These are phyloP conservation scores for Leishmania gerbilli DNA, from an alignment of 208 protist species.

Conservation along the genomic window DNA sequence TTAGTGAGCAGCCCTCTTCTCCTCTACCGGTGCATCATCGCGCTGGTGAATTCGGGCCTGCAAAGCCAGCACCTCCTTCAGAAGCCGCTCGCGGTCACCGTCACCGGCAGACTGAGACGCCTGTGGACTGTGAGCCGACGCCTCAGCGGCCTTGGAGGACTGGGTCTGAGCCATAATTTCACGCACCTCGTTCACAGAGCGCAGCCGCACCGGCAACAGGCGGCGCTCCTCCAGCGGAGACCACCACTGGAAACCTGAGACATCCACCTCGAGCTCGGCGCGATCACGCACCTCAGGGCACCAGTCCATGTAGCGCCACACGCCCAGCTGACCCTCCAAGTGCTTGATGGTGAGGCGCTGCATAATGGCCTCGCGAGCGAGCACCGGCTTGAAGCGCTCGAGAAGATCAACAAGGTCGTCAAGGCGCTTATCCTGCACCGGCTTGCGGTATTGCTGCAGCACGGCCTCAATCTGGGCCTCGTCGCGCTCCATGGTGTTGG, in stretches of 20 bases:
- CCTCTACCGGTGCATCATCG: slow-evolving; percentile 65
- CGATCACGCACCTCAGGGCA: slow-evolving; percentile 92
- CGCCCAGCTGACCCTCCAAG: slow-evolving; percentile 90
- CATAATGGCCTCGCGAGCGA: slow-evolving; percentile 93
- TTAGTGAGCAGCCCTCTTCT: slow-evolving; percentile 79
- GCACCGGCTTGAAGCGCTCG: slow-evolving; percentile 93
- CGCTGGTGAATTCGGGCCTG: slow-evolving; percentile 89
- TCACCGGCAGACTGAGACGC: slow-evolving; percentile 56
- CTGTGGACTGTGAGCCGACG: slow-evolving; percentile 46
- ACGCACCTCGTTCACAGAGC: slow-evolving; percentile 88
- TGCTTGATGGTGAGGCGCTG: slow-evolving; percentile 93
- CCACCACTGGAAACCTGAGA: slow-evolving; percentile 90
- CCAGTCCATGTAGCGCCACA: slow-evolving; percentile 95
- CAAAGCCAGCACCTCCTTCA: slow-evolving; percentile 90
- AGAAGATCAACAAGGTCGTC: slow-evolving; percentile 89
- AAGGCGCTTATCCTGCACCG: slow-evolving; percentile 84
- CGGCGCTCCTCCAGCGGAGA: slow-evolving; percentile 86
- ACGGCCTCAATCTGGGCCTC: slow-evolving; percentile 86
- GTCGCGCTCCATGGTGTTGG: slow-evolving; percentile 80
- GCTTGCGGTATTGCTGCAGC: slow-evolving; percentile 86
- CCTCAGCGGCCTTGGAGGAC: slow-evolving; percentile 69
- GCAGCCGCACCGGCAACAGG: slow-evolving; percentile 83
- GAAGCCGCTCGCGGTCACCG: slow-evolving; percentile 78
- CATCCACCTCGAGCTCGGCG: slow-evolving; percentile 89
- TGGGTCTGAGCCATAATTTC: slow-evolving; percentile 89